Base-by-base conservation (phyloP, 768 basidiomycete species). In the Exsudoporus frostii region DNA sequence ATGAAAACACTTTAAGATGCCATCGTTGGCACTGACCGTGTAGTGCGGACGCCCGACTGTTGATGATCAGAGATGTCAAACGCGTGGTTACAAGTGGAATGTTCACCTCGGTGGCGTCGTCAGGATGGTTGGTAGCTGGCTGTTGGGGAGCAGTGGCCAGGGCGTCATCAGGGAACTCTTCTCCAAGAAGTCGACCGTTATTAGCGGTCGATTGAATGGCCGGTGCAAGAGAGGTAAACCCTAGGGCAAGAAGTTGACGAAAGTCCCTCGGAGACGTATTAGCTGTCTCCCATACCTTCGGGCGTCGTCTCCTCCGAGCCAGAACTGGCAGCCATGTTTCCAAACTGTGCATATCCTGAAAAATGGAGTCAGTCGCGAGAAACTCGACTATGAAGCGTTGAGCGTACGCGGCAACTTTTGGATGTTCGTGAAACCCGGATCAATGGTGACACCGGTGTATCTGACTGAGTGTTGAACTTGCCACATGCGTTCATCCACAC, bases 351-450 rank as follows among this genome's bases (percentile, higher is more conserved):
- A 61, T 88, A 88, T 48, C 82, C 88, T 90, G 60, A 3, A 29
- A 27, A n/a, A 51, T 5, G 30, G 1, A 13, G 27, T 60, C 36
- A 51, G 20, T 24, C 27, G 39, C 38, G 33, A 36, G 42, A 50
- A 45, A 17, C 24, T 15, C 4, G 37, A 9, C 11, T 24, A 36
- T 13, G 27, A 11, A 27, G 29, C 1, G 24, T 17, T 17, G 17
- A 37, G 32, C 77, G 30, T 74, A 90, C 89, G 79, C 25, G 89
- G 89, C 37, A 91, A 77, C 65, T 90, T 90, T 61, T 77, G 75
- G 45, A 91, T 86, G 61, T 86, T 90, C 37, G 70, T 68, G 60
- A 86, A 86, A 70, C 87, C 86, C 40, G 88, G 79, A 64, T 91
- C 89, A 33, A 90, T 84, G 13, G 88, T 89, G 32, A 78, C 82